Conservation (phyloP, 2,329 filamentous ascomycete genomes). For the Hymenoscyphus linearis region DNA sequence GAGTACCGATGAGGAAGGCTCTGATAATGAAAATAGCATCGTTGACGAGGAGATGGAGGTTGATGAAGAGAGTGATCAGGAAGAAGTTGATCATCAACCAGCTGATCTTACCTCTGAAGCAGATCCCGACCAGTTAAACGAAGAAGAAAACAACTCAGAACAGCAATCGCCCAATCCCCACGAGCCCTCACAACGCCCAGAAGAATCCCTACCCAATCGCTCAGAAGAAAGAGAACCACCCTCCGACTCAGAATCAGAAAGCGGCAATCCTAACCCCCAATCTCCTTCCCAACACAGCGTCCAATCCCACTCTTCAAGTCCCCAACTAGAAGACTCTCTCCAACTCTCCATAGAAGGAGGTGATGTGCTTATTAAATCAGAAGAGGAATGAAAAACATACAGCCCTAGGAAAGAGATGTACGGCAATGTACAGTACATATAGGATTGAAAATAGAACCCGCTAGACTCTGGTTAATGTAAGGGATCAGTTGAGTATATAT, state of each 20-base stretch:
- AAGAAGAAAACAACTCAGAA: not conserved
- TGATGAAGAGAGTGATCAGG: not conserved
- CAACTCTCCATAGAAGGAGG: not conserved
- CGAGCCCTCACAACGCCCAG: not conserved
- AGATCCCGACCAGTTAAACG: not conserved
- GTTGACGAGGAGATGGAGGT: not conserved
- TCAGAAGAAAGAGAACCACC: not conserved
- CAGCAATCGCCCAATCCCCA: not conserved
- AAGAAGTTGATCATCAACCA: not conserved
- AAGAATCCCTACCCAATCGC: no score
- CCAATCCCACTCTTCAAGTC: not conserved
- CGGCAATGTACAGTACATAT: no score
- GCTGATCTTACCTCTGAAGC: not conserved
- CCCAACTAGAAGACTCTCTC: not conserved
- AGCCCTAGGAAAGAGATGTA: not conserved
- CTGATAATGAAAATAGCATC: no score
- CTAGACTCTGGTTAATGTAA: no score
- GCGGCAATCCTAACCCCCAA: not conserved
- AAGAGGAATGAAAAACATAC: not conserved
- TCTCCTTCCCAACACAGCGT: not conserved
- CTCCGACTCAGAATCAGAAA: not conserved
- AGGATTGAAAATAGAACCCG: no score
- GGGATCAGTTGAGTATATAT: no score
- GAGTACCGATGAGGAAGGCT: not conserved
- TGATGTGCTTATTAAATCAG: not conserved